Evolutionary conservation across 1,284 basidiomycete species (phyloP).

Genomic region (Trametes hirsuta): DNA sequence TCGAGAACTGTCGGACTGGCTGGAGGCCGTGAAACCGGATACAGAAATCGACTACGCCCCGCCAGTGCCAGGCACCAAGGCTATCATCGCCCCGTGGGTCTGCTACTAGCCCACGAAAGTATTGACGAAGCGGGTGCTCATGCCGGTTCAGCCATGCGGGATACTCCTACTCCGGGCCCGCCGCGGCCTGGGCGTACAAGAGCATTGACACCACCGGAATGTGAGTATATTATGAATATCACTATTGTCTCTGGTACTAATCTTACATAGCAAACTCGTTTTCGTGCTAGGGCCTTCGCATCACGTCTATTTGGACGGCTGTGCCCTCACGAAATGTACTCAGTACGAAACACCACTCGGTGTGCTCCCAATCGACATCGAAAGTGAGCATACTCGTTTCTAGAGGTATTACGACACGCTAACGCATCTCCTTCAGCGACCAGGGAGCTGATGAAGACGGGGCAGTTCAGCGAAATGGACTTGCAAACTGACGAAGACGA

Average conservation of each 20-base stretch:
- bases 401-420: neutral
- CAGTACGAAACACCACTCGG: constrained; percentile 90
- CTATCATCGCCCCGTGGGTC: constrained; percentile 93
- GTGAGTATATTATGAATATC: constrained; percentile 48
- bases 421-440: constrained; percentile 54
- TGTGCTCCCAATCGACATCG: constrained; percentile 74
- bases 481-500: constrained; percentile 85
- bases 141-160: constrained; percentile 81
- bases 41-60: constrained; percentile 49
- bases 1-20: constrained; percentile 66
- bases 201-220: constrained; percentile 82
- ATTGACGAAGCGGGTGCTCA: constrained; percentile 12
- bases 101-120: neutral
- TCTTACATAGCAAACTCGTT: constrained; percentile 72
- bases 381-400: constrained; percentile 57
- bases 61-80: constrained; percentile 82
- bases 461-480: constrained; percentile 75
- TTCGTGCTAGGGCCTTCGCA: constrained; percentile 97
- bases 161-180: constrained; percentile 91
- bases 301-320: constrained; percentile 86
- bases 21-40: constrained; percentile 60
- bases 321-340: constrained; percentile 80
- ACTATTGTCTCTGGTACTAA: constrained; percentile 10
- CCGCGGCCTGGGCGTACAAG: constrained; percentile 96
- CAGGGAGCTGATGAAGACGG: constrained; percentile 66